Evolutionary conservation across 306 rosid genomes (phyloP).

Genomic region (Elaeagnus macrophylla): DNA sequence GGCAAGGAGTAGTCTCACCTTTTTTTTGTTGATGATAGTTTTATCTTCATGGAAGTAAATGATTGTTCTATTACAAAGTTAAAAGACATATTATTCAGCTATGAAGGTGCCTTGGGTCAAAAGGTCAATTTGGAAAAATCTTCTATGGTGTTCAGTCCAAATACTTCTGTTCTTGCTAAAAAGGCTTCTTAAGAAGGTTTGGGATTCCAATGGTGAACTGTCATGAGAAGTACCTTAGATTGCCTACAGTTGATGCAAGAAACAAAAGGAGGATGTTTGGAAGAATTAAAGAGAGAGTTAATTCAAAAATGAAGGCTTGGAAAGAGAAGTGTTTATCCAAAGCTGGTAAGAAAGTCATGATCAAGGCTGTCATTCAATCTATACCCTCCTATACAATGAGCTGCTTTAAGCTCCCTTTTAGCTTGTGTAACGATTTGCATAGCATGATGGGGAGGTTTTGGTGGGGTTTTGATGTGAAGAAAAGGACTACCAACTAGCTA

Average conservation of each 20-base stretch:
- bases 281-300: neutral
- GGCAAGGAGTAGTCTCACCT: neutral
- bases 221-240: neutral
- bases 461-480: too few relatives aligned
- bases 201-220: neutral
- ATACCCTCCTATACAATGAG: conserved; percentile 1
- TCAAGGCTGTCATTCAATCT: neutral
- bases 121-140: neutral
- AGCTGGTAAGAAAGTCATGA: neutral
- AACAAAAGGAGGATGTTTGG: neutral
- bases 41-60: neutral
- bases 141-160: neutral
- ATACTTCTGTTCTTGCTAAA: neutral
- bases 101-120: neutral
- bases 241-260: neutral
- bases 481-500: too few relatives aligned
- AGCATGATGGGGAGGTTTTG: too few relatives aligned
- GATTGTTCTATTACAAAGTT: too few relatives aligned
- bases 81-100: too few relatives aligned
- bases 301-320: neutral
- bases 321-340: neutral
- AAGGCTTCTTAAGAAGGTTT: neutral
- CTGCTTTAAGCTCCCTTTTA: too few relatives aligned
- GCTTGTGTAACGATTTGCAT: too few relatives aligned
- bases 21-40: neutral